Conservation (phyloP, 2,329 filamentous ascomycete genomes). For the Diplodia seriata region DNA sequence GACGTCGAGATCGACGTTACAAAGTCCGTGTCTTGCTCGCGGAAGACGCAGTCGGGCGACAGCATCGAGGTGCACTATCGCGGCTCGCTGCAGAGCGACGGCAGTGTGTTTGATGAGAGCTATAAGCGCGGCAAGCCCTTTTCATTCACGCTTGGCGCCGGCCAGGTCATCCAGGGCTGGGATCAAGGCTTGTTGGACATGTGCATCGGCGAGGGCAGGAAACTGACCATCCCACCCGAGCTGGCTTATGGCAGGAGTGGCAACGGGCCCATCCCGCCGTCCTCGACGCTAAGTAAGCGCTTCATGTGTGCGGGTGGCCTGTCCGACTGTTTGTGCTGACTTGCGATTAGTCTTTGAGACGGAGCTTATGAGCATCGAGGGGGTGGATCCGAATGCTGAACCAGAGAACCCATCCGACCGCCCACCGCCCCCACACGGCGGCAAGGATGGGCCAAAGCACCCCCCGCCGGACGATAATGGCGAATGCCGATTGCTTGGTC, state of each 20-base stretch:
- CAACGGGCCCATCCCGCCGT: constrained; percentile 85
- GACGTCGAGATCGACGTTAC: constrained; percentile 74
- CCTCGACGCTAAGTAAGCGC: constrained; percentile 73
- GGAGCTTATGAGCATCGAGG: constrained; percentile 82
- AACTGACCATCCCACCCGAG: constrained; percentile 87
- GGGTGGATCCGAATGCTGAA: constrained; percentile 58
- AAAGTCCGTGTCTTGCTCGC: constrained; percentile 75
- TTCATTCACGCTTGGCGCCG: constrained; percentile 78
- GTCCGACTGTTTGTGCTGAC: constrained; percentile 37
- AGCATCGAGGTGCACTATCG: constrained; percentile 86
- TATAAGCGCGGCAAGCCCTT: constrained; percentile 84
- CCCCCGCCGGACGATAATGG: constrained; percentile 59
- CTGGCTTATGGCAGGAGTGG: constrained; percentile 80
- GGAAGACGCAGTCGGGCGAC: constrained; percentile 75
- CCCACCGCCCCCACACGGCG: constrained; percentile 26
- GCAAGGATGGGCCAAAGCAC: constrained; percentile 41
- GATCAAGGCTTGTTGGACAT: constrained; percentile 90
- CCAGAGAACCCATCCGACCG: constrained; percentile 11
- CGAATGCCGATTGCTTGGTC: constrained; percentile 85
- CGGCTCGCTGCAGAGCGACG: constrained; percentile 76
- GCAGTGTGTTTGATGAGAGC: constrained; percentile 59
- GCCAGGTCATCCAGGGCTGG: constrained; percentile 96
- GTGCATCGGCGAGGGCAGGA: constrained; percentile 95
- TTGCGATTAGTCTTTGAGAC: constrained; percentile 83
- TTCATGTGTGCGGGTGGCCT: constrained; percentile 6